Evolutionary conservation across 106 monocot genomes (phyloP).

Genomic region (Agapanthus africanus): DNA sequence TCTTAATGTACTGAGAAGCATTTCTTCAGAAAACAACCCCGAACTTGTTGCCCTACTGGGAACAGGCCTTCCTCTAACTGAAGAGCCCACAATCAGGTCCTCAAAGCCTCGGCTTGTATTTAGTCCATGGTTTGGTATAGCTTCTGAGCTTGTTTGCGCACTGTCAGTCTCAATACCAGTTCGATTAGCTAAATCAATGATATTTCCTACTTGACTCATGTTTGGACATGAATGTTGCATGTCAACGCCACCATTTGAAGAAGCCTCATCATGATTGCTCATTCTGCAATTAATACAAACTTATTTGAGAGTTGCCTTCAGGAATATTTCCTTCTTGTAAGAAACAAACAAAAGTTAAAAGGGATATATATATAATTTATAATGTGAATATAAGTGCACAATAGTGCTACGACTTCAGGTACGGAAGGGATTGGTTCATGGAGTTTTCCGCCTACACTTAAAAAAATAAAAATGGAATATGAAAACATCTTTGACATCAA

Average conservation of each 20-base stretch:
- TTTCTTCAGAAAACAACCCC: slow-evolving; percentile 20
- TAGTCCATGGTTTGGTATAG: slow-evolving; percentile 19
- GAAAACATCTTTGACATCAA: background rate
- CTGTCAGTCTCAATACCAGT: slow-evolving; percentile 9
- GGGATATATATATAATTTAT: background rate
- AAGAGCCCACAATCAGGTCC: slow-evolving; percentile 18
- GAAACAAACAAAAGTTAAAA: background rate
- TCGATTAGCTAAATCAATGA: slow-evolving; percentile 19
- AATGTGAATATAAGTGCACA: background rate
- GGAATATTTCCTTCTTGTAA: background rate
- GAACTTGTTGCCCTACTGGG: slow-evolving; percentile 13
- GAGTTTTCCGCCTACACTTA: background rate
- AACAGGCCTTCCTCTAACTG: slow-evolving; percentile 11
- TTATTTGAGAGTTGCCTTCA: background rate
- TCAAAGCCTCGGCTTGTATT: slow-evolving; percentile 17
- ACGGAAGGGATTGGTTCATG: background rate
- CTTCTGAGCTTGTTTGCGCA: slow-evolving; percentile 12
- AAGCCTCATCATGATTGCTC: slow-evolving; percentile 14
- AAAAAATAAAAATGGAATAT: no score
- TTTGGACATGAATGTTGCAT: slow-evolving; percentile 18
- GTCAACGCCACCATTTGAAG: slow-evolving; percentile 18
- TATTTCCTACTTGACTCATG: slow-evolving; percentile 18
- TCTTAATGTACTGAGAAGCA: slow-evolving; percentile 32
- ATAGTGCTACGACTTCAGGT: background rate
- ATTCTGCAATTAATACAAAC: slow-evolving; percentile 24